phyloP scores from a whole-genome alignment of 164 flowering plant genomes.

The Vitis amurensis region DNA sequence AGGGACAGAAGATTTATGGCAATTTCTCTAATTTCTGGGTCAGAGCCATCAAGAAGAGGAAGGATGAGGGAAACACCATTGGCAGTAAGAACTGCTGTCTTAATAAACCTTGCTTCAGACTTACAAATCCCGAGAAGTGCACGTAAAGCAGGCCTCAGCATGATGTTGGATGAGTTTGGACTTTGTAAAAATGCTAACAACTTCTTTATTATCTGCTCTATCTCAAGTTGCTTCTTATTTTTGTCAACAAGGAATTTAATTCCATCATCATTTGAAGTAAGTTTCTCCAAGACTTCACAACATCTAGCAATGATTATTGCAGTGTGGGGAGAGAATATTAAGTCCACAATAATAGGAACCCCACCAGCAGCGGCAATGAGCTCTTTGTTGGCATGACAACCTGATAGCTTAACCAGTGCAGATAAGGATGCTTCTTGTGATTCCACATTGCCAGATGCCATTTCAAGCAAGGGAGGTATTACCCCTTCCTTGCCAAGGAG shows the following conservation, averaged over 20 bases:
- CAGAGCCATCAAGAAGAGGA: constrained; percentile 57
- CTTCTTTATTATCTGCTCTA: constrained; percentile 36
- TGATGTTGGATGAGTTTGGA: constrained; percentile 23
- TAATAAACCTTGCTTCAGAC: constrained; percentile 42
- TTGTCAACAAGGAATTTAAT: constrained; percentile 51
- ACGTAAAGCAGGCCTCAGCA: constrained; percentile 46
- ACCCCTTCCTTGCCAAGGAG: constrained; percentile 64
- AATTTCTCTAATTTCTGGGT: constrained; percentile 50
- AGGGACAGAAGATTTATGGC: constrained; percentile 53
- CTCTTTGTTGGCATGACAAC: constrained; percentile 46
- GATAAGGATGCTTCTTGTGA: constrained; percentile 46
- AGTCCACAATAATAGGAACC: constrained; percentile 43
- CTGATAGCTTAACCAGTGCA: constrained; percentile 47
- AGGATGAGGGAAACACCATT: constrained; percentile 54
- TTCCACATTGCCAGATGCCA: constrained; percentile 49
- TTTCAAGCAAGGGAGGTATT: constrained; percentile 56
- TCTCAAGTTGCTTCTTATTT: constrained; percentile 40
- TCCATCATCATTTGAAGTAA: constrained; percentile 55
- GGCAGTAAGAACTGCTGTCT: constrained; percentile 47
- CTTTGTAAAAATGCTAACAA: constrained; percentile 49
- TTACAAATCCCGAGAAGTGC: constrained; percentile 55
- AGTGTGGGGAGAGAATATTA: constrained; percentile 37
- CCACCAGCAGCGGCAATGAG: constrained; percentile 56
- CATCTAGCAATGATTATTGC: constrained; percentile 40
- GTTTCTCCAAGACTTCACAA: constrained; percentile 51